A percentile compares a stretch with the other conserved stretches of the same genome.
Conservation (phyloP, 495 filamentous ascomycete genomes). For the Aspergillus hancockii region DNA sequence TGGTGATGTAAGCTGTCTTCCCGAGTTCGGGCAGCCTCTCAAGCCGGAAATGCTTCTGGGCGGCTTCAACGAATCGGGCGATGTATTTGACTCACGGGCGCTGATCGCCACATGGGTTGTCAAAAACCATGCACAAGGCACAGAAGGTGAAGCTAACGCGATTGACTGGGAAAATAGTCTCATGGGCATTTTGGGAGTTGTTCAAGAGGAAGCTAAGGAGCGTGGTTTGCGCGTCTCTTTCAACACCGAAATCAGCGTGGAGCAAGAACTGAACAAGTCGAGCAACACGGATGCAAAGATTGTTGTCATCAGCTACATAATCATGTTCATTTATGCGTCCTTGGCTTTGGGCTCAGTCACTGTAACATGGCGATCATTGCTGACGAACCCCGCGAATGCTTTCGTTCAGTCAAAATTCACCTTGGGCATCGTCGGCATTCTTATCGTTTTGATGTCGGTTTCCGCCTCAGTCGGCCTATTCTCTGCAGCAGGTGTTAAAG, state of each 20-base stretch:
- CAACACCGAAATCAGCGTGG: conserved; percentile 89
- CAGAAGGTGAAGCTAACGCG: conserved; percentile 64
- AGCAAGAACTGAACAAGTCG: conserved; percentile 91
- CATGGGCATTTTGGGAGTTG: conserved; percentile 63
- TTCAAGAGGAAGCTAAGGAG: conserved; percentile 77
- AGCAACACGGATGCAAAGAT: conserved; percentile 98
- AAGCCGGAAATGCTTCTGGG: conserved; percentile 84
- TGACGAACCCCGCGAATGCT: conserved; percentile 77
- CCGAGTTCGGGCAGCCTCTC: conserved; percentile 82
- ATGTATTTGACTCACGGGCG: conserved; percentile 73
- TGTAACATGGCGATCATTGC: conserved; percentile 68
- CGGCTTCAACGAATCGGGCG: conserved; percentile 65
- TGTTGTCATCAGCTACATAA: conserved; percentile 92
- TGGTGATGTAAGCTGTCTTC: conserved; percentile 70
- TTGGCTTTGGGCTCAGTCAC: conserved; percentile 87
- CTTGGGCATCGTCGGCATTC: conserved; percentile 84
- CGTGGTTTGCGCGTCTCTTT: conserved; percentile 86
- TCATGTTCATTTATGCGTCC: conserved; percentile 98
- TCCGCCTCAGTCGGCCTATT: conserved; percentile 92
- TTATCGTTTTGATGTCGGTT: conserved; percentile 97
- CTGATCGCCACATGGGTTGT: conserved; percentile 96
- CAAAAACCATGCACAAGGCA: conserved; percentile 78
- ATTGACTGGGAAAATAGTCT: conserved; percentile 88
- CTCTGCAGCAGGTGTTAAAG: conserved; percentile 84
- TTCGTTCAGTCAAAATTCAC: conserved; percentile 95